phyloP scores from a whole-genome alignment of 1,139 yeast species.

The Debaryomyces coudertii region DNA sequence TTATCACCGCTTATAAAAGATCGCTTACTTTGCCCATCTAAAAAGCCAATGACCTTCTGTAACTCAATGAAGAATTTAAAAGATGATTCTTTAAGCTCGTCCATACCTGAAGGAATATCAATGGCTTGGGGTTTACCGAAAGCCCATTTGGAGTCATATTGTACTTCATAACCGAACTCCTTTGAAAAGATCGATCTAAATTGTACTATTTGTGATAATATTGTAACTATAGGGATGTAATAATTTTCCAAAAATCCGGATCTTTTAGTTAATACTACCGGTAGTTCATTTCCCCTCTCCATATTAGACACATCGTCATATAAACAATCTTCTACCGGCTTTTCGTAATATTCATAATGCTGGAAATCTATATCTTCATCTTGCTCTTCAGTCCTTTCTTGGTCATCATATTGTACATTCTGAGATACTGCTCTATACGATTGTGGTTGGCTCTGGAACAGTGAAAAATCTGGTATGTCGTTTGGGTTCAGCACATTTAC shows the following conservation, averaged over 20 bases:
- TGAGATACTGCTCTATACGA: not conserved
- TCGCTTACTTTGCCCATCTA: slow-evolving; percentile 23
- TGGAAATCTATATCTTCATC: slow-evolving; percentile 6
- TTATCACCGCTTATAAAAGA: slow-evolving; percentile 27
- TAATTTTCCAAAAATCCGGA: slow-evolving; percentile 28
- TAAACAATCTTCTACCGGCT: not conserved
- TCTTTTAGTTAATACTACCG: slow-evolving; percentile 19
- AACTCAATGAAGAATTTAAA: slow-evolving; percentile 23
- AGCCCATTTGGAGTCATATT: slow-evolving; percentile 21
- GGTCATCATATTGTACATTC: not conserved
- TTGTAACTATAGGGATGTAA: slow-evolving; percentile 28
- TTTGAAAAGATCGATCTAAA: slow-evolving; percentile 19
- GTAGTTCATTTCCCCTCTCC: slow-evolving; percentile 16
- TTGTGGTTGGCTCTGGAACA: slow-evolving; percentile 3
- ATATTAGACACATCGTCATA: slow-evolving; percentile 6
- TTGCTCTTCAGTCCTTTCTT: not conserved
- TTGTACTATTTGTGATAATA: slow-evolving; percentile 28
- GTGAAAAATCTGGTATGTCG: slow-evolving; percentile 22
- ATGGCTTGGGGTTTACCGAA: slow-evolving; percentile 13
- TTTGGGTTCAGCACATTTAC: slow-evolving; percentile 23
- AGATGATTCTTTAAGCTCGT: slow-evolving; percentile 8
- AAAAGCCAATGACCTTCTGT: slow-evolving; percentile 27
- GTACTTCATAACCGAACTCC: slow-evolving; percentile 20
- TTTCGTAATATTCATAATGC: slow-evolving; percentile 4
- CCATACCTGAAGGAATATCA: slow-evolving; percentile 14